A percentile compares a stretch with the other conserved stretches of the same genome.
phyloP scores from a whole-genome alignment of 164 flowering plant species.

The Vitis rupestris region DNA sequence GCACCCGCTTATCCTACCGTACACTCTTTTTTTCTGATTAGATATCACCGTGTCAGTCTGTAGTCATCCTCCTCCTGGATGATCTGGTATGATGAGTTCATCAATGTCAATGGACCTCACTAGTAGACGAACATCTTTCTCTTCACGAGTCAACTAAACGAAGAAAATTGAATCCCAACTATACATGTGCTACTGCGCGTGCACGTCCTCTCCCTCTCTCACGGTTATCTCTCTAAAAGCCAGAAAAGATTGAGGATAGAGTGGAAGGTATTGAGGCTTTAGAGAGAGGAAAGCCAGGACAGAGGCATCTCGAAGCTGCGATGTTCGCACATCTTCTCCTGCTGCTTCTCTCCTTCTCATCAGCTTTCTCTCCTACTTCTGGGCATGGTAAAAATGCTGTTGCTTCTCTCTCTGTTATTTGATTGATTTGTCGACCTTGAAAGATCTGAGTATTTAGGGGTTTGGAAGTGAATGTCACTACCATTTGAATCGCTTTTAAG shows the following conservation, averaged over 20 bases:
- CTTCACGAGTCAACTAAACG: constrained; percentile 16
- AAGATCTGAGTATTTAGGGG: background rate
- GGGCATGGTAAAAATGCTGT: constrained; percentile 20
- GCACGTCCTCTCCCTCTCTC: constrained; percentile 23
- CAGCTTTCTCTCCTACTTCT: constrained; percentile 24
- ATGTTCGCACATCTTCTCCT: constrained; percentile 23
- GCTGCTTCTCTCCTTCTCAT: constrained; percentile 25
- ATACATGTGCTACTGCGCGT: constrained; percentile 9
- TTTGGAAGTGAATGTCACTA: background rate
- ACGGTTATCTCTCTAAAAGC: constrained; percentile 2
- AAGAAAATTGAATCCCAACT: constrained; percentile 8
- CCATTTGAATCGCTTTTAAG: background rate
- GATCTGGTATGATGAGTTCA: background rate
- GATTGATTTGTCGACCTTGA: background rate
- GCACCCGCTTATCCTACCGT: no score
- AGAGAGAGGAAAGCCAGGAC: background rate
- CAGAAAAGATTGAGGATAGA: background rate
- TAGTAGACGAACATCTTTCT: background rate
- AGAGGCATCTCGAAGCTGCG: constrained; percentile 3
- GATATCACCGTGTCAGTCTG: no score
- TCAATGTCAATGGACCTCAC: background rate
- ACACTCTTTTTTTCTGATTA: no score
- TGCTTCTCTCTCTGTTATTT: background rate
- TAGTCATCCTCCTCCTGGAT: no score
- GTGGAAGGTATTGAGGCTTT: constrained; percentile 3